A percentile compares a stretch with the other conserved stretches of the same genome.
Conservation (phyloP, 176 grass and related monocot species). For the Zea mays region DNA sequence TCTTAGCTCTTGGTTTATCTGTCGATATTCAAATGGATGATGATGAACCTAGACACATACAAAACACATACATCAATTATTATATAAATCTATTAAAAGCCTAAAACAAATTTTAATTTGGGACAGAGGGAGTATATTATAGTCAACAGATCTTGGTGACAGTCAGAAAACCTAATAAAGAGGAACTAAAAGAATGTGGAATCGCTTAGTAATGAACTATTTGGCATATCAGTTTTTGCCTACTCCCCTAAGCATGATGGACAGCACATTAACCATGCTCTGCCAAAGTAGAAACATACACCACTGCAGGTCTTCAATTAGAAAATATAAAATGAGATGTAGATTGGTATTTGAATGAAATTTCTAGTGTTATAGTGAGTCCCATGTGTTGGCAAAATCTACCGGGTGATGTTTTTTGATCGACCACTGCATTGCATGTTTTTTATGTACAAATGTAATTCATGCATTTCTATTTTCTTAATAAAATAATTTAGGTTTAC, state of each 20-base stretch:
- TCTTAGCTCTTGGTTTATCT: no score
- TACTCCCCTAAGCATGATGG: not conserved
- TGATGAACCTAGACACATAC: no score
- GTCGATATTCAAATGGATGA: no score
- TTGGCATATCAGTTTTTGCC: not conserved
- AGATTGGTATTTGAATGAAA: not conserved
- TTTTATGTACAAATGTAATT: conserved; percentile 2
- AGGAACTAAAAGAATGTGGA: not conserved
- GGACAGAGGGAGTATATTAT: not conserved
- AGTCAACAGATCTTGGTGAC: not conserved
- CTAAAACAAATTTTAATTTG: no score
- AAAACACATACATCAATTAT: no score
- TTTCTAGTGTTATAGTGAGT: not conserved
- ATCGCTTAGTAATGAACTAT: not conserved
- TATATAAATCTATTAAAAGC: no score
- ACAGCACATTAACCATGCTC: not conserved
- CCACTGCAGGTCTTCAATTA: not conserved
- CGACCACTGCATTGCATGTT: not conserved
- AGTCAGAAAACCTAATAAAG: not conserved
- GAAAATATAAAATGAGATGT: not conserved
- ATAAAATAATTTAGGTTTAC: not conserved
- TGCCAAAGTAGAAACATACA: not conserved
- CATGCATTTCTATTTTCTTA: not conserved
- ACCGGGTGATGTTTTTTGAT: not conserved
- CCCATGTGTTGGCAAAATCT: not conserved